Percentiles rank a stretch among this genome's conserved stretches.
These are phyloP conservation scores for Phyllosticta citrichinensis DNA, from an alignment of 2,329 filamentous ascomycete genomes.

Conservation along the genomic window DNA sequence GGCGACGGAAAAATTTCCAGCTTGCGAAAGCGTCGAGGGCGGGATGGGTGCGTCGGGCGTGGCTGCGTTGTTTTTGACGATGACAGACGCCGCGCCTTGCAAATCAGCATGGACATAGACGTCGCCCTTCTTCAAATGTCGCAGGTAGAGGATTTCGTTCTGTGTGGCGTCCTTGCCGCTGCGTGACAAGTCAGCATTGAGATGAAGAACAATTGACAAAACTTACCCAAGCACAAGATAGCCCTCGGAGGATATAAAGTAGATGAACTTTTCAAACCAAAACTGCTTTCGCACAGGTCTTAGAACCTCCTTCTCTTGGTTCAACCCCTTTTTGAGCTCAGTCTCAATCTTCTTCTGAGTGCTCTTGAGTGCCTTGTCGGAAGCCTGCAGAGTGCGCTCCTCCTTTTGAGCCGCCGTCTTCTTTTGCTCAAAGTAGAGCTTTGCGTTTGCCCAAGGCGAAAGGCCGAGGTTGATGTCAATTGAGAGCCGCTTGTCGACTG, in stretches of 20 bases:
- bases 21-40: conserved; percentile 82
- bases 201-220: neutral
- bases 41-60: conserved; percentile 79
- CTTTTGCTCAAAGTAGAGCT: conserved; percentile 86
- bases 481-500: conserved; percentile 41
- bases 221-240: conserved; percentile 68
- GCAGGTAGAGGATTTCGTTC: conserved; percentile 82
- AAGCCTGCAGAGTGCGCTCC: conserved; percentile 74
- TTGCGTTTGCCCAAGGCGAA: conserved; percentile 80
- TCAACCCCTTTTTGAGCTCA: conserved; percentile 77
- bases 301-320: conserved; percentile 82
- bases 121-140: conserved; percentile 79
- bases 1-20: conserved; percentile 73
- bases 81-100: conserved; percentile 69
- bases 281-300: conserved; percentile 72
- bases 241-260: conserved; percentile 91
- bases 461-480: conserved; percentile 79
- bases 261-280: conserved; percentile 97
- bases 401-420: conserved; percentile 76
- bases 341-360: conserved; percentile 80
- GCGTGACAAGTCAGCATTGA: neutral
- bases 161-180: conserved; percentile 75
- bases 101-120: conserved; percentile 87
- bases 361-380: conserved; percentile 73
- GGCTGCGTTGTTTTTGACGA: conserved; percentile 78